These are phyloP conservation scores for Candida dajiaensis DNA, from an alignment of 805 yeast genomes.

Conservation along the genomic window DNA sequence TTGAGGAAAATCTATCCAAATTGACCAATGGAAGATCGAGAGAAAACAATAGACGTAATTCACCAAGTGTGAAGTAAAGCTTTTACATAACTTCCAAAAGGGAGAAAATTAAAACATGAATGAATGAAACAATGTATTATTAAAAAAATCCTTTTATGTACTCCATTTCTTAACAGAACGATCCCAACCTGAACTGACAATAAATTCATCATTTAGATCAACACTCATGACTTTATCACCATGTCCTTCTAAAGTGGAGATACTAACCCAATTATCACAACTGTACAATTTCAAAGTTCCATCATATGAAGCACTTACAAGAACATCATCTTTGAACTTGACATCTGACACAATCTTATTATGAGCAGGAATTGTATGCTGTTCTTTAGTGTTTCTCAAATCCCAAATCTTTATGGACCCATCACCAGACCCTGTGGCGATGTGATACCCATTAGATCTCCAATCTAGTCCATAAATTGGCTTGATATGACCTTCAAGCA, in stretches of 20 bases:
- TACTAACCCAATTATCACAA: conserved; percentile 62
- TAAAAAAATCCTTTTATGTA: conserved; percentile 3
- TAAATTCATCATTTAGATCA: conserved; percentile 42
- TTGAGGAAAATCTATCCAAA: conserved; percentile 17
- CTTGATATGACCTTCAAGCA: conserved; percentile 61
- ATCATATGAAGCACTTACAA: conserved; percentile 70
- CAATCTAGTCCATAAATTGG: conserved; percentile 70
- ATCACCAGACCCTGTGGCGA: conserved; percentile 85
- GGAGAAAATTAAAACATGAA: not conserved
- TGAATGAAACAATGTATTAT: not conserved
- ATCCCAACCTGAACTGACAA: conserved; percentile 81
- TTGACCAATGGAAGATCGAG: conserved; percentile 15
- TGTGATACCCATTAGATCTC: conserved; percentile 66
- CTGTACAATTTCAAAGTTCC: conserved; percentile 57
- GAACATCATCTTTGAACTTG: conserved; percentile 35
- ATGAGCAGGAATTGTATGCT: conserved; percentile 63
- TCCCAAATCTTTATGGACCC: conserved; percentile 84
- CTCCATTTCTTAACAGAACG: conserved; percentile 67
- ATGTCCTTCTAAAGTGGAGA: conserved; percentile 48
- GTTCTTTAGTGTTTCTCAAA: conserved; percentile 45
- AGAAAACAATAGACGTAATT: conserved; percentile 14
- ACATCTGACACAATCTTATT: conserved; percentile 64
- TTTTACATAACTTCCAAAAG: no score
- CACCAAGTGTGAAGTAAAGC: conserved; percentile 12
- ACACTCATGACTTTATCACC: conserved; percentile 69